Evolutionary conservation across 192 early-diverging fungal genomes (phyloP).

Genomic region (Mortierella antarctica): DNA sequence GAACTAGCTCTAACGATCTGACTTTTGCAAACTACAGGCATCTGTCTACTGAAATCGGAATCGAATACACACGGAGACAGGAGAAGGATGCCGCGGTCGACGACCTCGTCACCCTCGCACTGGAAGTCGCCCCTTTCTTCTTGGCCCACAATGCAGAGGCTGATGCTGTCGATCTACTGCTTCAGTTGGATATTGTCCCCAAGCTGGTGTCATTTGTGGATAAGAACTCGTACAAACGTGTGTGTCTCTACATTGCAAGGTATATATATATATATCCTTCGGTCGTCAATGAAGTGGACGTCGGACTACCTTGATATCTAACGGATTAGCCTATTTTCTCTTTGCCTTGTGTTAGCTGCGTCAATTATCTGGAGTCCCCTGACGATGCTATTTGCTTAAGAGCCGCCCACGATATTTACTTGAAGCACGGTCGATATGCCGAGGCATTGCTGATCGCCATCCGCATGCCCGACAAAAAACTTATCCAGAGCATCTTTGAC

Average conservation of each 20-base stretch:
- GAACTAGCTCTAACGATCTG: background rate
- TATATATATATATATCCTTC: conserved; percentile 27
- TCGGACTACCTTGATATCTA: background rate
- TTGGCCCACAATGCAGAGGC: conserved; percentile 98
- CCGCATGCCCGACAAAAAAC: conserved; percentile 79
- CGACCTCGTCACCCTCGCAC: conserved; percentile 76
- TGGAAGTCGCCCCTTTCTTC: conserved; percentile 94
- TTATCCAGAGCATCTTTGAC: conserved; percentile 91
- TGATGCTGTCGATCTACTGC: conserved; percentile 95
- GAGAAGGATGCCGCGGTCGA: conserved; percentile 73
- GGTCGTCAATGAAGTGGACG: background rate
- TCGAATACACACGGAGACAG: conserved; percentile 76
- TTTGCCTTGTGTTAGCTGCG: conserved; percentile 69
- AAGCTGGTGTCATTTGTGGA: conserved; percentile 86
- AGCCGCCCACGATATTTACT: conserved; percentile 93
- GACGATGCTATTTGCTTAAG: conserved; percentile 86
- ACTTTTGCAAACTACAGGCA: conserved; percentile 65
- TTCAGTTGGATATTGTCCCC: conserved; percentile 90
- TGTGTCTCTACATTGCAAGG: conserved; percentile 95
- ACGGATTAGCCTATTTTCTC: background rate
- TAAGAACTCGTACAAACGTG: conserved; percentile 92
- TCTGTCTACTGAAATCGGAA: conserved; percentile 89
- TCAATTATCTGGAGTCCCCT: conserved; percentile 90
- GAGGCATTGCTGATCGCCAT: conserved; percentile 90
- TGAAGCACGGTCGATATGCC: conserved; percentile 80